Evolutionary conservation across 78 protist species (phyloP), one percentile per base, ranked within the genome.

Genomic region (slime mould (Dictyostelium discoideum)): DNA sequence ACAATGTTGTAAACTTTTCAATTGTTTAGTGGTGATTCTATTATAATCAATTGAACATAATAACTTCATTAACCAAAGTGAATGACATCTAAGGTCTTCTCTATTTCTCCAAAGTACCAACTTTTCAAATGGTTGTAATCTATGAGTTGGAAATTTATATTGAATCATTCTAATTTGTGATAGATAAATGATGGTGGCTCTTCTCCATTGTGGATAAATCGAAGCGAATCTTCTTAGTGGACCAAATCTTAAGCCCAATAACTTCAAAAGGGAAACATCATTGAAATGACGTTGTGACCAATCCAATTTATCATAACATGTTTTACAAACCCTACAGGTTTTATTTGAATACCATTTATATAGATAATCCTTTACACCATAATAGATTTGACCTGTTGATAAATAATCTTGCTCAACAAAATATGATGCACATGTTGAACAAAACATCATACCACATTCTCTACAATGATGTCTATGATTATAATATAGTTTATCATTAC

Each of bases 381-480:
- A 29, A 48, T 90, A 92, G 2, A 54, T 84, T 57, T 74, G 87
- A 3, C 37, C 74, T 13, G 18, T 72, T 5, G 54, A 42, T 39
- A 86, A 48, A 18, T 60, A 20, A 22, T 40, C 29, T 6, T 20
- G 14, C n/a, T 92, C 85, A 3, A 86, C 78, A 22, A 22, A 42
- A 11, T 81, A 11, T 20, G 50, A 29, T 22, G 92, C 29, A 67
- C 96, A 92, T 18, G 9, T 29, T 9, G 54, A 11, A 39, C 96
- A 92, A 73, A 84, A 92, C 24, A 85, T 50, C 92, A 60, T 92
- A 77, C 95, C 95, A 78, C 95, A 92, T 11, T 85, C 87, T 42
- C 95, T 80, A 44, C 95, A 92, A 80, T 92, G 95, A 44, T 92
- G 95, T 65, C 85, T 80, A 20, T 73, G 63, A 10, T 16, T 13